Conservation (phyloP, 208 protist genomes). For the Trypanosoma scelopori region DNA sequence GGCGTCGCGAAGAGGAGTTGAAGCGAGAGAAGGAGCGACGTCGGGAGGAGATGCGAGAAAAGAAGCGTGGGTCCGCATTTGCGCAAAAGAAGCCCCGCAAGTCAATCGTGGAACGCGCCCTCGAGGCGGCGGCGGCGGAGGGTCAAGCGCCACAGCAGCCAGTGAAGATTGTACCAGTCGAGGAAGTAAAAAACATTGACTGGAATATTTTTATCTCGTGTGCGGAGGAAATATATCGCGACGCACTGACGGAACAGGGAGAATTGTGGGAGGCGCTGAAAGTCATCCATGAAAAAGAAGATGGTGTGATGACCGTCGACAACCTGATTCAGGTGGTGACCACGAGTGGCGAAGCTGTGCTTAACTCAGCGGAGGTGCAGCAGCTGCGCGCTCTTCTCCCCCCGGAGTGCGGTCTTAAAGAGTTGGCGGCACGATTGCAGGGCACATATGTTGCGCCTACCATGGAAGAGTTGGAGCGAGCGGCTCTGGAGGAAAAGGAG, state of each 20-base stretch:
- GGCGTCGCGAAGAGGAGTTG: constrained; percentile 83
- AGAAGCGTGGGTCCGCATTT: constrained; percentile 26
- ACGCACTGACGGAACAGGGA: constrained; percentile 65
- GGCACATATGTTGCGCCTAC: constrained; percentile 81
- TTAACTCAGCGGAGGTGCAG: constrained; percentile 78
- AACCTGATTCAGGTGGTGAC: constrained; percentile 68
- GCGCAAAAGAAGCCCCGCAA: constrained; percentile 31
- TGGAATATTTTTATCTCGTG: constrained; percentile 93
- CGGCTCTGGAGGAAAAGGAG: constrained; percentile 44
- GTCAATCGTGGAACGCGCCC: constrained; percentile 36
- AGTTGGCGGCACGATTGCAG: constrained; percentile 80
- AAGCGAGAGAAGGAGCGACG: constrained; percentile 75
- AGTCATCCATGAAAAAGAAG: constrained; percentile 40
- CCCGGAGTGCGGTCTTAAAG: constrained; percentile 47
- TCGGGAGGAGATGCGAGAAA: constrained; percentile 72
- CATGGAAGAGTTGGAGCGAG: constrained; percentile 67
- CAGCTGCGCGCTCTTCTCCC: constrained; percentile 48
- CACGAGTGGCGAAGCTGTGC: constrained; percentile 77
- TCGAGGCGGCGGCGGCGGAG: constrained; percentile 30
- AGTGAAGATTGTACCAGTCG: constrained; percentile 65
- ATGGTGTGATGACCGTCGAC: constrained; percentile 43
- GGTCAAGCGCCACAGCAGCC: constrained; percentile 29
- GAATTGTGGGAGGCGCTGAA: constrained; percentile 61
- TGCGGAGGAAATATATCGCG: constrained; percentile 78
- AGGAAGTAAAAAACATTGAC: constrained; percentile 93